Base-by-base conservation (phyloP, 2,329 filamentous ascomycete genomes). In the Penicillium sp. region DNA sequence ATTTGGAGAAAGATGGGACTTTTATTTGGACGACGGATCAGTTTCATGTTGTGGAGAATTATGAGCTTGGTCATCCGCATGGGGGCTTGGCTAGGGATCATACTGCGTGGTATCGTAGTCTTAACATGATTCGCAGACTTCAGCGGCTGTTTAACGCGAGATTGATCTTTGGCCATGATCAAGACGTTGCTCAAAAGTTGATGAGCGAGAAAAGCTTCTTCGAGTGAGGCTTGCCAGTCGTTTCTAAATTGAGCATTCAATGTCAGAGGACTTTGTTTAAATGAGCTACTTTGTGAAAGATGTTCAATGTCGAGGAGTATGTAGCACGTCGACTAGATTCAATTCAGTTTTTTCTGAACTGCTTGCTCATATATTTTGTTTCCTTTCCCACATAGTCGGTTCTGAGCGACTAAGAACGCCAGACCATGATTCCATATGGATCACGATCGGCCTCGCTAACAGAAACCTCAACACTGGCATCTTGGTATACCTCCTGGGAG, bases 401-500 rank as follows among this genome's bases (percentile, higher is more conserved):
- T 9, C 18, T 6, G 37, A 40, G 18, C 18, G 37, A 22, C 20
- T 37, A 66, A n/a, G 12, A 35, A 42, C 56, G 61, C 57, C 66
- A 62, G 27, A 79, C 67, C 67, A 90, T 81, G 56, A 97, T 89
- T 49, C 88, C 87, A 75, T 92, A 99, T 0, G 94, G 94, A 80
- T 99, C 94, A 56, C 85, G 81, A 75, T 99, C 94, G 42, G 81
- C 81, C 70, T 89, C 81, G 73, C 92, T 97, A 47, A 95, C 84
- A 54, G 87, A 73, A 14, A 97, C 86, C 53, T 83, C 78, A 18
- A 86, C 83, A 22, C 79, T 77, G 11, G 78, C 77, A 59, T 85
- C 82, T 7, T 72, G 69, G 54, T 83, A 68, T n/a, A 79, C 77
- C 42, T 83, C 80, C 42, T 73, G 67, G 44, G 78, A 67, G 6